Base-by-base conservation (phyloP, 2,329 filamentous ascomycete species). In the Huntiella decipiens region DNA sequence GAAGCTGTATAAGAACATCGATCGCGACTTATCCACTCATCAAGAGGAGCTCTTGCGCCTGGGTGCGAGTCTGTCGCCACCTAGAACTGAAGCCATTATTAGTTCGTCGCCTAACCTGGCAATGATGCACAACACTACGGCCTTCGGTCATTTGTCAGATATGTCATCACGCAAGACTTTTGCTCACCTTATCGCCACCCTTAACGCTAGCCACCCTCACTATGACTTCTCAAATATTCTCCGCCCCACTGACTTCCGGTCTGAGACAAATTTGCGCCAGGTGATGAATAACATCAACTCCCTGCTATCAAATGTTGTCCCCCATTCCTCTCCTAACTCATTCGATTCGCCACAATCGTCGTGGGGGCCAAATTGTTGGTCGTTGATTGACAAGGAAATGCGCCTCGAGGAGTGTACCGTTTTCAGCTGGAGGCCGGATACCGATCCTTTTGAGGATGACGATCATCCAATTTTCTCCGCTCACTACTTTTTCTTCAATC, bases 401-500 rank as follows among this genome's bases (percentile, higher is more conserved):
- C 77, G 75, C 43, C 70, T 96, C 38, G 79, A 82, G 53, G 80
- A 92, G 54, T 98, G 91, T 63, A 80, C 79, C 47, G 77, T 88
- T 51, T 96, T 94, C 61, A 82, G 80, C 47, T 98, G 93, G 63
- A 75, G 81, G 44, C 91, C 91, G 0, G 79, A 85, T 36, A 83
- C 87, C 51, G 87, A 94, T 56, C 85, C 86, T 0, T 94, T 92
- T 55, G 81, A 87, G 54, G 86, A 86, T 52, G 87, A 93, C 51
- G 86, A 95, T 57, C 83, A 84, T 51, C 81, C 87, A 7, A 87
- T 98, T 51, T 98, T 88, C 88, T 86, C 83, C 43, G 71, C 87
- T 51, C 87, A 96, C 60, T 95, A 93, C 62, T 94, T 98, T 66
- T 93, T 96, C 61, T 96, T 95, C 71, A 95, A 93, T 67, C 88